Evolutionary conservation across 257 asterid genomes (phyloP).

Genomic region (Nicotiana tabacum): DNA sequence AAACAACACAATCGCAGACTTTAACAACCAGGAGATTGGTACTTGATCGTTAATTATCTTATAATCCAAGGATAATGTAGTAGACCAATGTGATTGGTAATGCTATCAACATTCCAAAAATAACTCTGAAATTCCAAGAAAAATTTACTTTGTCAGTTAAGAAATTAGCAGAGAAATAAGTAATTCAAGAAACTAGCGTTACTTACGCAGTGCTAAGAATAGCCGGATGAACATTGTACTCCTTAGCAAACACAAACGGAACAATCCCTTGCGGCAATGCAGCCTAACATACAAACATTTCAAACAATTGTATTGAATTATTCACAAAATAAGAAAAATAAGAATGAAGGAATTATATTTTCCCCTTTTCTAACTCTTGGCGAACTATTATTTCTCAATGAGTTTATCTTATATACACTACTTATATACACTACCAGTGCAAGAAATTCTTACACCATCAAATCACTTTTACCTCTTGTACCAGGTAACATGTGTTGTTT

Average conservation of each 20-base stretch:
- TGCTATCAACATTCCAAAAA: conserved; percentile 64
- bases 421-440: too few relatives aligned
- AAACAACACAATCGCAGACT: too few relatives aligned
- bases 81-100: conserved; percentile 56
- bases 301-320: neutral
- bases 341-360: too few relatives aligned
- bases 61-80: conserved; percentile 53
- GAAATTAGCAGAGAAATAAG: neutral
- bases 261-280: conserved; percentile 34
- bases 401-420: too few relatives aligned
- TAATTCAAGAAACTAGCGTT: neutral
- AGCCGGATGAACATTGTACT: conserved; percentile 29
- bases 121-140: conserved; percentile 30
- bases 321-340: neutral
- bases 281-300: conserved; percentile 15
- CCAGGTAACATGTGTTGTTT: too few relatives aligned
- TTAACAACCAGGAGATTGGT: neutral
- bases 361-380: too few relatives aligned
- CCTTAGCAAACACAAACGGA: conserved; percentile 30
- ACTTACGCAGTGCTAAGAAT: conserved; percentile 26
- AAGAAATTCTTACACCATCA: too few relatives aligned
- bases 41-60: neutral
- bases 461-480: too few relatives aligned
- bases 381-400: neutral
- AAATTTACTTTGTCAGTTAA: neutral